phyloP scores from a whole-genome alignment of 2,329 filamentous ascomycete genomes.

The Macrophomina phaseolina region DNA sequence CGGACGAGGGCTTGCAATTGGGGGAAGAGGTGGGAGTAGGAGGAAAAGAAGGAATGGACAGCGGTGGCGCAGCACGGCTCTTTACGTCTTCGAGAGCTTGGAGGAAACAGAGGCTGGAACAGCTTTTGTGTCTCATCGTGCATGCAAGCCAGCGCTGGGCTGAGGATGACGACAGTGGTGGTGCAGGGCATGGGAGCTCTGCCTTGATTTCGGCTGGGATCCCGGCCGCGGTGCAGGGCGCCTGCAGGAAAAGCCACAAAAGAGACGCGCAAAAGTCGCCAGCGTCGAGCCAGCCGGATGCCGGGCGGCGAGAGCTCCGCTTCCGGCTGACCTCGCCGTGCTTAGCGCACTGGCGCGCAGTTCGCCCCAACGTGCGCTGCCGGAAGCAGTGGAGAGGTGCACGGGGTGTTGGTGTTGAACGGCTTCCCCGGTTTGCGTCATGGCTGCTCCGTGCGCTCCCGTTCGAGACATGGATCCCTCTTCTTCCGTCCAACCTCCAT shows the following conservation, averaged over 20 bases:
- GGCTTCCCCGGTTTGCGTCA: background rate
- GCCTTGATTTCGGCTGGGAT: conserved; percentile 24
- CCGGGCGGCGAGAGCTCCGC: background rate
- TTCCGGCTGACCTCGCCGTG: background rate
- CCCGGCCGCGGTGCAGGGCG: conserved; percentile 3
- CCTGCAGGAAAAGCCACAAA: background rate
- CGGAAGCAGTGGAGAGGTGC: background rate
- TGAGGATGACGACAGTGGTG: conserved; percentile 24
- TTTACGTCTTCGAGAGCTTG: background rate
- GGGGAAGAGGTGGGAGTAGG: background rate
- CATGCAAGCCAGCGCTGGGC: background rate
- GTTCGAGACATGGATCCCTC: conserved; percentile 7
- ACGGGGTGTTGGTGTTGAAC: conserved; percentile 9
- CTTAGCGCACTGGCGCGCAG: background rate
- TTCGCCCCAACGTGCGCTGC: background rate
- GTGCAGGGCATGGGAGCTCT: conserved; percentile 20
- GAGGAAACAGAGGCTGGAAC: background rate
- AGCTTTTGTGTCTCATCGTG: conserved; percentile 18
- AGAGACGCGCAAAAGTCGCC: background rate
- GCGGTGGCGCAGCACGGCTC: background rate
- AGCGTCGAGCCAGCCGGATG: background rate
- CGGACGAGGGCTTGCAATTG: background rate
- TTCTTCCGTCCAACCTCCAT: background rate
- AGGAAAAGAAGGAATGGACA: background rate
- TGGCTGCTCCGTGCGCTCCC: conserved; percentile 7